Conservation (phyloP, 1,139 yeast species). For the Hyphopichia pseudoburtonii region DNA sequence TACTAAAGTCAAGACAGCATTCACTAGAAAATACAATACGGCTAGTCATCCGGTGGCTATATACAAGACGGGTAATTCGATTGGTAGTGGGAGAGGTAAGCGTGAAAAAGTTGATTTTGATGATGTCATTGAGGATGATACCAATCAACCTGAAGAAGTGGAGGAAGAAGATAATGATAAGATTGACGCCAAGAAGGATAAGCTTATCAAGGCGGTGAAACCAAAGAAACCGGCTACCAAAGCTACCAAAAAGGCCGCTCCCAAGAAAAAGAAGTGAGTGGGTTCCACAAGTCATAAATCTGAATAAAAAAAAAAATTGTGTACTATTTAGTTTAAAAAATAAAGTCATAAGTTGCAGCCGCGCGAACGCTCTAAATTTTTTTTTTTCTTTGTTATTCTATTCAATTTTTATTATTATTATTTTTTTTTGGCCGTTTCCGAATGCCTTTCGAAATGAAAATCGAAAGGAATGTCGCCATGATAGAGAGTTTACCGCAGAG, state of each 20-base stretch:
- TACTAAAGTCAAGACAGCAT: constrained; percentile 74
- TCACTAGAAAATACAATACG: constrained; percentile 81
- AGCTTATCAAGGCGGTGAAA: constrained; percentile 43
- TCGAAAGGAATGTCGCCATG: no score
- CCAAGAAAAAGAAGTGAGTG: constrained; percentile 15
- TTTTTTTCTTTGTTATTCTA: no score
- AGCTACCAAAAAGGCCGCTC: constrained; percentile 3
- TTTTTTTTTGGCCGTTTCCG: no score
- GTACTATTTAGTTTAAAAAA: no score
- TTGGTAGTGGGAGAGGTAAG: constrained; percentile 31
- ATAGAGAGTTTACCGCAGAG: no score
- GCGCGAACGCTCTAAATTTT: no score
- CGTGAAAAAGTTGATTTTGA: constrained; percentile 53
- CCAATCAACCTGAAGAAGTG: constrained; percentile 35
- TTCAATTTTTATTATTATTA: no score
- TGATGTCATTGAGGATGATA: constrained; percentile 66
- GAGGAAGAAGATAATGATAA: constrained; percentile 26
- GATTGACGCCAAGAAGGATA: constrained; percentile 43
- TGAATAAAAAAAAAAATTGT: no score
- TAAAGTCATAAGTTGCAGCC: no score
- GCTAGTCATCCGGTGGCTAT: constrained; percentile 83
- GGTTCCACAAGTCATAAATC: no score
- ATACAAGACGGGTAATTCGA: constrained; percentile 64
- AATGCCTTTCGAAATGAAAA: no score
- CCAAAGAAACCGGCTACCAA: constrained; percentile 17